Base-by-base conservation (phyloP, 352 stramenopile genomes). In the Elongisporangium senticosum region DNA sequence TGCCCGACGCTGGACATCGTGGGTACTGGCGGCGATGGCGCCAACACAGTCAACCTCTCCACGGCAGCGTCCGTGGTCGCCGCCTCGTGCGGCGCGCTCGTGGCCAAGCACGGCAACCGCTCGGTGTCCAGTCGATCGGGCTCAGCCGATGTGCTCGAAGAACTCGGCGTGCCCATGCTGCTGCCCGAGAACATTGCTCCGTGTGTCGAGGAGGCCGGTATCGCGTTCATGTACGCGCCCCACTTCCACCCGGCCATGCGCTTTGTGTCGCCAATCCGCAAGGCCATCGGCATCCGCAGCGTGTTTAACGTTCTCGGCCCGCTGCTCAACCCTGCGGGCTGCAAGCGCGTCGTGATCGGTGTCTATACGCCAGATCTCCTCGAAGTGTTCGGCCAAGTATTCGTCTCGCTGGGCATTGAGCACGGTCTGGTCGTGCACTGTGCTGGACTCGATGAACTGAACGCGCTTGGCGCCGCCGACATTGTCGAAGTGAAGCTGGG, bases 301-400 rank as follows among this genome's bases (percentile, higher is more conserved):
- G 89, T 97, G 22, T 99, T 99, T 67, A 99, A 99, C 71, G 97
- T 99, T 55, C 77, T 99, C 19, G 97, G 97, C 14, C 97, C 97
- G 24, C 92, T 99, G 67, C 92, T 98, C 4, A 99, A 99, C 79
- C 95, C 97, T 2, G 96, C 97, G 0, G 76, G 85, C 21, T 98
- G 97, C 54, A 90, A 98, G 67, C 85, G 83, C 50, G 80, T 98
- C 28, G 95, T 99, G n/a, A 99, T 99, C 68, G 97, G 97, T 55
- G 97, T 99, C 10, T 99, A 99, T 69, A 92, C 96, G 55, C 91
- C 97, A 5, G 66, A 87, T 6, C 74, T 99, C 15, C 74, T 99
- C 15, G 74, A 89, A 22, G 62, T 95, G 7, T 95, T 96, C 62
- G 89, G 83, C 22, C 63, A 83, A 23, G 83, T 93, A 58, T 73